A percentile compares a stretch with the other conserved stretches of the same genome.
These are phyloP conservation scores for Arabidopsis thaliana DNA, from an alignment of 345 rosid species.

Conservation along the genomic window DNA sequence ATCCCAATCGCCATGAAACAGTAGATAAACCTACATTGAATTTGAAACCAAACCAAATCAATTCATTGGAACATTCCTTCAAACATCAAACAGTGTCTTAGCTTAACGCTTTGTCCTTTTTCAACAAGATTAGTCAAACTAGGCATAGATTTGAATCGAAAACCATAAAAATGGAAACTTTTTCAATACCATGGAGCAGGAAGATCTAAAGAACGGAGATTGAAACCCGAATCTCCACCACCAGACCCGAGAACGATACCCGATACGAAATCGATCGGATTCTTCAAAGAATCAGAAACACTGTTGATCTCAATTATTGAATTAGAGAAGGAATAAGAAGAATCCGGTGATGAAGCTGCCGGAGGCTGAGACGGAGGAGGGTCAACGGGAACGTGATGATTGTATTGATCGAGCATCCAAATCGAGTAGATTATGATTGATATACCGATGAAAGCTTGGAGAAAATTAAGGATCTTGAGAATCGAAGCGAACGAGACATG, in stretches of 20 bases:
- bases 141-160: background rate
- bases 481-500: conserved; percentile 69
- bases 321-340: conserved; percentile 19
- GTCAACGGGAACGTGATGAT: conserved; percentile 50
- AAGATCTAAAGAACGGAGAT: conserved; percentile 61
- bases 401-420: conserved; percentile 93
- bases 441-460: conserved; percentile 71
- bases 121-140: background rate
- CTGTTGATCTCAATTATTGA: conserved; percentile 30
- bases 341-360: conserved; percentile 32
- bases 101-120: conserved; percentile 16
- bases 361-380: conserved; percentile 45
- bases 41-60: background rate
- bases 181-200: conserved; percentile 82
- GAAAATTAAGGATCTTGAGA: conserved; percentile 70
- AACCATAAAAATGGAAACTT: conserved; percentile 34
- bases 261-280: conserved; percentile 42
- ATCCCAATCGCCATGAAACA: conserved; percentile 89
- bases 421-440: conserved; percentile 73
- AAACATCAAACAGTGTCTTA: conserved; percentile 17
- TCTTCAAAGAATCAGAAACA: conserved; percentile 17
- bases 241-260: conserved; percentile 51
- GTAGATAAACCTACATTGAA: conserved; percentile 89
- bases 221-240: conserved; percentile 48
- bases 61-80: conserved; percentile 9